Conservation (phyloP, 495 filamentous ascomycete genomes). For the Xanthoparmelia taractica region DNA sequence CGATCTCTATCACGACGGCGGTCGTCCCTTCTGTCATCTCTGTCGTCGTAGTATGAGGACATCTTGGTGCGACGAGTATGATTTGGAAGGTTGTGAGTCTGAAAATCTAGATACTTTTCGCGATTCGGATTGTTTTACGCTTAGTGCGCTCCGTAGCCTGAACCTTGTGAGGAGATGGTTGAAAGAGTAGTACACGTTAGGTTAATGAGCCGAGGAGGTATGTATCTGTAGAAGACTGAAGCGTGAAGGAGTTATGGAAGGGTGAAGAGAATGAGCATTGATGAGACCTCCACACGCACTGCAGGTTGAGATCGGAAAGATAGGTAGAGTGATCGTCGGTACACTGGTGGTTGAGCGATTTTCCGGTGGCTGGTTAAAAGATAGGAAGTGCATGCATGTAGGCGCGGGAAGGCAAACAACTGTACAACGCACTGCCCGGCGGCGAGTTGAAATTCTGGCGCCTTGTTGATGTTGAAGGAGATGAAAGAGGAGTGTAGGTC, state of each 20-base stretch:
- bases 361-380: not conserved
- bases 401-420: slow-evolving; percentile 5
- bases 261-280: not conserved
- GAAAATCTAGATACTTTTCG: not conserved
- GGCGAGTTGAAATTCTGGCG: not conserved
- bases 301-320: not conserved
- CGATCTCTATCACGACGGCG: slow-evolving; percentile 17
- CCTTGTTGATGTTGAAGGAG: not conserved
- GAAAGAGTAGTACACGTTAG: not conserved
- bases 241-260: not conserved
- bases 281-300: not conserved
- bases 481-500: slow-evolving; percentile 10
- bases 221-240: not conserved
- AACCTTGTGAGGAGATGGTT: not conserved
- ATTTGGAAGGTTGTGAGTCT: not conserved
- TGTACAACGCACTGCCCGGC: slow-evolving; percentile 9
- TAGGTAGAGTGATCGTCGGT: not conserved
- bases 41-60: slow-evolving; percentile 21
- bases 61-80: not conserved
- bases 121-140: not conserved
- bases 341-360: not conserved
- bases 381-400: not conserved
- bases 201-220: not conserved
- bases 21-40: slow-evolving; percentile 15
- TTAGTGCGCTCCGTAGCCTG: not conserved